Evolutionary conservation across 257 asterid genomes (phyloP).

Genomic region (Coffea eugenioides): DNA sequence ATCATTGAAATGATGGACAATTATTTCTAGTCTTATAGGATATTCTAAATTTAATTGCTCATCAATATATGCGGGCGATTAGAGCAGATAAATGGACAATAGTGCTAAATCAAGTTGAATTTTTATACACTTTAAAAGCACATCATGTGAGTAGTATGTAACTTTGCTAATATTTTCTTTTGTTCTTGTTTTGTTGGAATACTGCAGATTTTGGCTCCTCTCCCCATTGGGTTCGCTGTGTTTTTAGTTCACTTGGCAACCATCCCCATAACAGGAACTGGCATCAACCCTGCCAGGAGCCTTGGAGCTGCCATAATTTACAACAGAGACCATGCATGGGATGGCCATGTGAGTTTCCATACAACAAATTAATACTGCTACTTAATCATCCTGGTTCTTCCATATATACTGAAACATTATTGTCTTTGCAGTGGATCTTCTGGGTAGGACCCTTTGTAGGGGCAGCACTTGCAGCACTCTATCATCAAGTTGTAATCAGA

Average conservation of each 20-base stretch:
- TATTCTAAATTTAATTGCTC: no score
- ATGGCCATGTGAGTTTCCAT: conserved; percentile 54
- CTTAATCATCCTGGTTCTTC: background rate
- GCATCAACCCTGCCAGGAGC: conserved; percentile 79
- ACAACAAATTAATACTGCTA: background rate
- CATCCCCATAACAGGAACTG: conserved; percentile 75
- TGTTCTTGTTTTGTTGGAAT: no score
- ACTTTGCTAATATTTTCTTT: background rate
- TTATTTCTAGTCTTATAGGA: no score
- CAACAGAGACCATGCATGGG: conserved; percentile 70
- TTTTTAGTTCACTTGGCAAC: conserved; percentile 85
- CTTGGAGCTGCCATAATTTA: conserved; percentile 73
- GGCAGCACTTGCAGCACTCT: conserved; percentile 77
- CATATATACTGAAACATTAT: no score
- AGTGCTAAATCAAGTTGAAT: no score
- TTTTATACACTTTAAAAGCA: no score
- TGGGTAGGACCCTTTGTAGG: conserved; percentile 87
- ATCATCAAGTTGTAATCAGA: conserved; percentile 64
- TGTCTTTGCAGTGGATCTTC: conserved; percentile 56
- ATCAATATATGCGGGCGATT: no score
- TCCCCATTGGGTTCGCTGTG: conserved; percentile 76
- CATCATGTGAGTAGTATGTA: background rate
- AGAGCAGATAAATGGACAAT: no score
- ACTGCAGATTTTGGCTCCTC: conserved; percentile 71
- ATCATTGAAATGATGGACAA: no score